phyloP scores from a whole-genome alignment of 192 early-diverging fungal genomes.

The Podochytrium sp. region DNA sequence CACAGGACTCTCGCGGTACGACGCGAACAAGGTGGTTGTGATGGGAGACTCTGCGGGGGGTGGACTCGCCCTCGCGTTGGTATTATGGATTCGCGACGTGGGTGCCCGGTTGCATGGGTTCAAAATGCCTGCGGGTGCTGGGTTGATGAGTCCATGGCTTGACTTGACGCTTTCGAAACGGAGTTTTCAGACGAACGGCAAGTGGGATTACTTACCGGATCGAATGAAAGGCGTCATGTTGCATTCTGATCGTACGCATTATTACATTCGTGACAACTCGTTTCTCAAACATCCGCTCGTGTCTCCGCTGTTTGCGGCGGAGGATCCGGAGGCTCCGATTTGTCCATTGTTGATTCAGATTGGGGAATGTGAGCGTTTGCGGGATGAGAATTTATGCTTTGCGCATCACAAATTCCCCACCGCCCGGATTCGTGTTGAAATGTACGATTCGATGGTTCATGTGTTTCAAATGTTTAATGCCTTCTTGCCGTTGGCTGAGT shows the following conservation, averaged over 20 bases:
- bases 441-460: conserved; percentile 51
- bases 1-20: background rate
- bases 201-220: conserved; percentile 43
- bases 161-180: conserved; percentile 55
- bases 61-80: conserved; percentile 52
- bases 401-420: conserved; percentile 10
- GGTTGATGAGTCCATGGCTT: conserved; percentile 69
- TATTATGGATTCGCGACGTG: conserved; percentile 45
- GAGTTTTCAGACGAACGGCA: conserved; percentile 42
- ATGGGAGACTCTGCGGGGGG: conserved; percentile 60
- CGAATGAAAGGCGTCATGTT: conserved; percentile 32
- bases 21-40: conserved; percentile 45
- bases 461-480: conserved; percentile 50
- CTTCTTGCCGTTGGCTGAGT: conserved; percentile 12
- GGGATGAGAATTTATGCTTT: conserved; percentile 54
- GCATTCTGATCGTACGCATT: conserved; percentile 24
- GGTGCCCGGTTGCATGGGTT: background rate
- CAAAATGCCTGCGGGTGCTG: conserved; percentile 56
- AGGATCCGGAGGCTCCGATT: conserved; percentile 29
- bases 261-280: conserved; percentile 36
- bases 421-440: conserved; percentile 40
- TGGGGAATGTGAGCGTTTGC: conserved; percentile 51
- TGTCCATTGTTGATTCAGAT: conserved; percentile 51
- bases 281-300: conserved; percentile 44
- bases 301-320: conserved; percentile 45